These are phyloP conservation scores for Trichoderma atroviride DNA, from an alignment of 2,329 filamentous ascomycete genomes.

Conservation along the genomic window DNA sequence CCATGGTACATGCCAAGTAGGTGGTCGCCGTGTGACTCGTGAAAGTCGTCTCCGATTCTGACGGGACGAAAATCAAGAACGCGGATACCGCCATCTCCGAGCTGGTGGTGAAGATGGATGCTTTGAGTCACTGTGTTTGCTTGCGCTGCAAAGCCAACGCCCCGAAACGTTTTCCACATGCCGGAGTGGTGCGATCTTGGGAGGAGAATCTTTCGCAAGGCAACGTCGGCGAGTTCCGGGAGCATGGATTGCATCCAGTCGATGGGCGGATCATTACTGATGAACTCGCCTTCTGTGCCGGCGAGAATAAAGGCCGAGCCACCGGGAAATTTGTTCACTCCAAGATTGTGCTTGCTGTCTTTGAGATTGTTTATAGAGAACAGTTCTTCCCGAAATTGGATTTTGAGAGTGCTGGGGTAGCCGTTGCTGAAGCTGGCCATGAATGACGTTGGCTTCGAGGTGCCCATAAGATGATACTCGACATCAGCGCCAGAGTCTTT, in stretches of 20 bases:
- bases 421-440: constrained; percentile 32
- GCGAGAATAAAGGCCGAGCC: constrained; percentile 37
- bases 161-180: constrained; percentile 29
- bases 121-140: constrained; percentile 36
- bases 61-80: constrained; percentile 38
- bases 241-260: constrained; percentile 39
- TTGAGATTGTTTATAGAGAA: constrained; percentile 30
- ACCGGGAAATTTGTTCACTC: constrained; percentile 26
- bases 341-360: constrained; percentile 29
- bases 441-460: constrained; percentile 35
- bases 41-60: constrained; percentile 18
- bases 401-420: constrained; percentile 18
- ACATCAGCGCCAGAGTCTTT: constrained; percentile 37
- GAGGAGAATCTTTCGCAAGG: constrained; percentile 38
- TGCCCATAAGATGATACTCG: constrained; percentile 36
- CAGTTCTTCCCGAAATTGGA: constrained; percentile 34
- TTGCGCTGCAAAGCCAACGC: constrained; percentile 22
- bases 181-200: constrained; percentile 40
- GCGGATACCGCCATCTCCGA: constrained; percentile 36
- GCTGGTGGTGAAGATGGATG: constrained; percentile 32
- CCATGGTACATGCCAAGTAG: constrained; percentile 32
- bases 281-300: constrained; percentile 38
- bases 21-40: constrained; percentile 31
- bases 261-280: constrained; percentile 32
- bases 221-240: constrained; percentile 33